Base-by-base conservation (phyloP, 2,329 filamentous ascomycete species). In the Cercospora zeae-maydis region DNA sequence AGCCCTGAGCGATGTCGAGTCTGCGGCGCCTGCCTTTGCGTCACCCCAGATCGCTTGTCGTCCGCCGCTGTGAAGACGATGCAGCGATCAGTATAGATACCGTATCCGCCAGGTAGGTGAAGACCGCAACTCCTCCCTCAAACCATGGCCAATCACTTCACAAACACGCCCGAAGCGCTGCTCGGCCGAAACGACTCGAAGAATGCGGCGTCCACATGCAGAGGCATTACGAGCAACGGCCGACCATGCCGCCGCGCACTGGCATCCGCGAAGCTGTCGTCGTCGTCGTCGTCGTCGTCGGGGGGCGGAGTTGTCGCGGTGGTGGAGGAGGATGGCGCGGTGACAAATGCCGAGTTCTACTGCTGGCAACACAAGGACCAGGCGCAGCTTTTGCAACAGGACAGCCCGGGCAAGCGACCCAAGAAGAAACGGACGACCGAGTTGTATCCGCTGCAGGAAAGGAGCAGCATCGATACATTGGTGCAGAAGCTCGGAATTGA, bases 341-440 rank as follows among this genome's bases (percentile, higher is more conserved):
- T 86, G 64, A 59, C 64, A 10, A 81, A 78, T 34, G 85, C 87
- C 4, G 81, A 78, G n/a, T 84, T 88, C 55, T 97, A 92, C 78
- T 98, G 93, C 81, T 96, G 91, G 89, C 92, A 97, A 75, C 95
- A 99, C 79, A 93, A 91, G 74, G 91, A 95, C 62, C 95, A 99
- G 76, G 91, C 91, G 2, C 74, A 79, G 59, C 73, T 56, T n/a
- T 39, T 49, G 42, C 61, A 65, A 59, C 56, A 67, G 34, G 63
- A 62, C 31, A 49, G 24, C 36, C 47, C 27, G 7, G 70, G 73
- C 42, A 60, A 45, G 59, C 31, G 53, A 36, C 53, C 57, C n/a
- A 51, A 37, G 36, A 65, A 59, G 61, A 64, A 58, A 52, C 63
- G 47, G 64, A 31, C 72, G 72, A 78, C 78, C 30, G 75, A 79